Evolutionary conservation across 257 asterid genomes (phyloP).

Genomic region (Verbascum thapsus): DNA sequence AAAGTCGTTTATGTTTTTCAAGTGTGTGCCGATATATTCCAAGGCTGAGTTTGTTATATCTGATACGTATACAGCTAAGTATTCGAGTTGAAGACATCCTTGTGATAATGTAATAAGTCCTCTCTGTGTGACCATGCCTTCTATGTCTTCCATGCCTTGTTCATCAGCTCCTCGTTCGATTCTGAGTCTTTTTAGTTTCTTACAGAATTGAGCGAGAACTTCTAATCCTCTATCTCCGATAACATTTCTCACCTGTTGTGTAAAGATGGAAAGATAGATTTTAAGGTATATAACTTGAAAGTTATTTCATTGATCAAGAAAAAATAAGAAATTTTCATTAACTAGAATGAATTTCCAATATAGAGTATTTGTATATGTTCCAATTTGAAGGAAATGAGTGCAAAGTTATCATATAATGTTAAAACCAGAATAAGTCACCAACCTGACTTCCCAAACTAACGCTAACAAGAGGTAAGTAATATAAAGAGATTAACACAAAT

Average conservation of each 20-base stretch:
- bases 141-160: slow-evolving; percentile 64
- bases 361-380: background rate
- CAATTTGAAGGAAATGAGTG: too few relatives aligned
- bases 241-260: slow-evolving; percentile 57
- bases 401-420: too few relatives aligned
- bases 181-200: slow-evolving; percentile 59
- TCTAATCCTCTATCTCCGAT: slow-evolving; percentile 75
- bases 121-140: slow-evolving; percentile 64
- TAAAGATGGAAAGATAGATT: background rate
- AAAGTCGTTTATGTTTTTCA: slow-evolving; percentile 52
- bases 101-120: slow-evolving; percentile 57
- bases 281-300: background rate
- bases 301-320: background rate
- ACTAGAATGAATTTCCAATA: background rate
- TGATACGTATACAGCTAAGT: slow-evolving; percentile 66
- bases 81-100: slow-evolving; percentile 63
- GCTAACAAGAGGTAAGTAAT: too few relatives aligned
- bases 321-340: background rate
- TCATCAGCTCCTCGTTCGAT: slow-evolving; percentile 72
- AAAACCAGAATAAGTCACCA: background rate
- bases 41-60: slow-evolving; percentile 60
- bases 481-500: too few relatives aligned
- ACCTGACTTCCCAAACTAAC: too few relatives aligned
- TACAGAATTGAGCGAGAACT: slow-evolving; percentile 50
- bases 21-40: slow-evolving; percentile 44